Evolutionary conservation across 192 early-diverging fungal genomes (phyloP).

Genomic region (Entomortierella beljakovae): DNA sequence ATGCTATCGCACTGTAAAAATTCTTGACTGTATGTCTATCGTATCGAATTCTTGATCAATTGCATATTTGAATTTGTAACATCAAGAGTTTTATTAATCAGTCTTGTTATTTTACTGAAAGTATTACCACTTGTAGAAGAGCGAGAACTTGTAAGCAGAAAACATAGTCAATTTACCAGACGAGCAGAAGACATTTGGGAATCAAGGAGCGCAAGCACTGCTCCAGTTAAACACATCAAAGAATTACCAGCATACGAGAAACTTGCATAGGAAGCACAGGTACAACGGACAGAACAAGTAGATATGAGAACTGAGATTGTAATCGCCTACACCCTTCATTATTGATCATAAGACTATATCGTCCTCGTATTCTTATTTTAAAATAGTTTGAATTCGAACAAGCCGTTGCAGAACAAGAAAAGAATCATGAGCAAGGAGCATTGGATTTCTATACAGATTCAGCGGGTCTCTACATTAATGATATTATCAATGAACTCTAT

Average conservation of each 20-base stretch:
- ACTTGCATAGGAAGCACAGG: slow-evolving; percentile 48
- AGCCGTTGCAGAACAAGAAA: slow-evolving; percentile 40
- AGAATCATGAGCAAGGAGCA: slow-evolving; percentile 56
- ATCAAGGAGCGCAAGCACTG: slow-evolving; percentile 35
- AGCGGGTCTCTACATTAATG: too few species aligned
- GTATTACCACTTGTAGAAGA: slow-evolving; percentile 36
- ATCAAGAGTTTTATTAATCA: not conserved
- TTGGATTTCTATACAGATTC: slow-evolving; percentile 63
- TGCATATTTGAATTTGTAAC: too few species aligned
- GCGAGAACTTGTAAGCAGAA: slow-evolving; percentile 22
- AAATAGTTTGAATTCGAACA: slow-evolving; percentile 51
- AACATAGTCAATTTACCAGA: slow-evolving; percentile 25
- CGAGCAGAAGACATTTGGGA: slow-evolving; percentile 46
- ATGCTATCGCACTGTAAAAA: slow-evolving; percentile 37
- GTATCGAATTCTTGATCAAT: too few species aligned
- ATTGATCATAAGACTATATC: too few species aligned
- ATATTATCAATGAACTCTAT: too few species aligned
- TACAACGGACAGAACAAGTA: not conserved
- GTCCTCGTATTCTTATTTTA: too few species aligned
- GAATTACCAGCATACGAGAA: slow-evolving; percentile 32
- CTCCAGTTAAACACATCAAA: slow-evolving; percentile 33
- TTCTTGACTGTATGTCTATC: slow-evolving; percentile 20
- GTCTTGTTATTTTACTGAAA: not conserved
- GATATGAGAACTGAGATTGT: too few species aligned
- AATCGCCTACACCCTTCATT: too few species aligned